A percentile compares a stretch with the other conserved stretches of the same genome.
Evolutionary conservation across 2,329 filamentous ascomycete genomes (phyloP).

Genomic region (Talaromyces sp.): DNA sequence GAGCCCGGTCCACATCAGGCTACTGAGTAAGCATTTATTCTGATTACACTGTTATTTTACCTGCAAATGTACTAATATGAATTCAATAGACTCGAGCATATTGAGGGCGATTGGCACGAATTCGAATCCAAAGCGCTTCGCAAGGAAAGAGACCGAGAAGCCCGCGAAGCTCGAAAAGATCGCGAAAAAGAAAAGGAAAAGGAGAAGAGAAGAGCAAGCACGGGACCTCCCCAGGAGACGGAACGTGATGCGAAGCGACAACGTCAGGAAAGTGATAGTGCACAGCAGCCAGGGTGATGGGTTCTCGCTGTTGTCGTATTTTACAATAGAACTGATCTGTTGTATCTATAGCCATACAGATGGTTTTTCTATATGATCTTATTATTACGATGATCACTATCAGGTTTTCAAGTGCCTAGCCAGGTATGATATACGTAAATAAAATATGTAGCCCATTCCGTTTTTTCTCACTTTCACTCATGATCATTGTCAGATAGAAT

Average conservation of each 20-base stretch:
- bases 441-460: background rate
- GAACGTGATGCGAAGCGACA: constrained; percentile 42
- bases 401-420: background rate
- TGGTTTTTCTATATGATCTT: background rate
- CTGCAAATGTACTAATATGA: constrained; percentile 9
- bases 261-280: constrained; percentile 27
- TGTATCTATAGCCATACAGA: background rate
- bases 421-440: background rate
- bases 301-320: background rate
- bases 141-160: constrained; percentile 72
- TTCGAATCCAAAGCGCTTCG: constrained; percentile 94
- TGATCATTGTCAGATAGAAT: too few relatives aligned
- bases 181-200: constrained; percentile 50
- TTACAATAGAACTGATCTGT: background rate
- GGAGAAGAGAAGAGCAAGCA: constrained; percentile 48
- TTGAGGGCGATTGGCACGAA: constrained; percentile 97
- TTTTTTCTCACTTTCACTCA: background rate
- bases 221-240: constrained; percentile 27
- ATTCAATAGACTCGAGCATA: constrained; percentile 61
- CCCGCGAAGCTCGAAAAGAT: constrained; percentile 42
- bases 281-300: background rate
- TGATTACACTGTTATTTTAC: too few relatives aligned
- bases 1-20: constrained; percentile 74
- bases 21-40: constrained; percentile 60
- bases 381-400: background rate